These are phyloP conservation scores for Rubroshorea leprosula DNA, from an alignment of 345 rosid genomes.

Conservation along the genomic window DNA sequence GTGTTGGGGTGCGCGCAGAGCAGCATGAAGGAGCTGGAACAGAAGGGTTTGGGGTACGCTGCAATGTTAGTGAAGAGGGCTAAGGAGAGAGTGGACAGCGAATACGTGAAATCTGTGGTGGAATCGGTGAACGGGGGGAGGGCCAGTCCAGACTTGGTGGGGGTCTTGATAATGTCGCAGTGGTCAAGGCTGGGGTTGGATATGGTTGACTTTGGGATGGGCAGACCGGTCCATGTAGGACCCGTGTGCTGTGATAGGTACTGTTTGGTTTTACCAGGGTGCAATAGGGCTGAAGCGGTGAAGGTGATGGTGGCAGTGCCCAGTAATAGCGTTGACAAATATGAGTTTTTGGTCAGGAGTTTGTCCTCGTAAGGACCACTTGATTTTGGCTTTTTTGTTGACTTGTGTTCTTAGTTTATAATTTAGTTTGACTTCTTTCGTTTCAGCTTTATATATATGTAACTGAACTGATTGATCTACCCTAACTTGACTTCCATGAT, in stretches of 20 bases:
- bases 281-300: conserved; percentile 45
- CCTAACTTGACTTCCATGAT: too few relatives aligned
- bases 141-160: conserved; percentile 65
- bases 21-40: conserved; percentile 48
- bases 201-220: conserved; percentile 71
- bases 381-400: conserved; percentile 9
- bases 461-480: too few relatives aligned
- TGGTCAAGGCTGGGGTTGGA: conserved; percentile 91
- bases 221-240: conserved; percentile 60
- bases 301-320: conserved; percentile 82
- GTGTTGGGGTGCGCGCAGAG: conserved; percentile 71
- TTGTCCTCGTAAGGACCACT: conserved; percentile 6
- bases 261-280: conserved; percentile 66
- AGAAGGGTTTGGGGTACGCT: conserved; percentile 50
- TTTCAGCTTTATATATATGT: too few relatives aligned
- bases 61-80: conserved; percentile 60
- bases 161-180: conserved; percentile 65
- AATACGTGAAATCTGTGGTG: conserved; percentile 48
- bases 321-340: conserved; percentile 45
- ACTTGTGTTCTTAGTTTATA: background rate
- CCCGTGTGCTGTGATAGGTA: conserved; percentile 68
- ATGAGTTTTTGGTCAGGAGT: conserved; percentile 45
- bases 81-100: conserved; percentile 52
- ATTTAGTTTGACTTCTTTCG: conserved; percentile 3
- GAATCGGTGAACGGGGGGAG: conserved; percentile 47